Evolutionary conservation across 257 asterid genomes (phyloP), one percentile per base, ranked within the genome.

Genomic region (Paulownia fortunei): DNA sequence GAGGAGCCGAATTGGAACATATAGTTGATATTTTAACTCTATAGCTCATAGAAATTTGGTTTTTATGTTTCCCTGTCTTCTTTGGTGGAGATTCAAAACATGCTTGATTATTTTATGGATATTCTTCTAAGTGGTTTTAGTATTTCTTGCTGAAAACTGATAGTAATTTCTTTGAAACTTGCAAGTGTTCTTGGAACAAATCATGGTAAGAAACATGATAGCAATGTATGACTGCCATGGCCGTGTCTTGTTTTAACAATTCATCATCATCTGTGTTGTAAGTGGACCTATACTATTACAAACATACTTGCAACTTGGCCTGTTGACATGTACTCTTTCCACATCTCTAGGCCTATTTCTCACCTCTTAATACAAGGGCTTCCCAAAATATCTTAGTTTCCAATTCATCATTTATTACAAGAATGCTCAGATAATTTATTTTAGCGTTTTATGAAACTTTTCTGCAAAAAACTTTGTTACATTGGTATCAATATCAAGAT

Each of bases 281-380:
- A 30, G 70, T 65, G 83, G 83, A 80, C 76, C 83, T 24, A 23
- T 79, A 30, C 68, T 69, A 49, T 42, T 46, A 2, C 8, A 42
- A 49, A 19, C 71, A 61, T 32, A 3, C 24, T 62, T 64, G 76
- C 79, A 79, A 66, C 49, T 73, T 80, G 83, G 37, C 66, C 23
- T 21, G 49, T 56, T 12, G 51, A 54, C 37, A 54, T 39, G 39
- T 62, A 63, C 46, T 68, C 54, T n/a, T 55, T 41, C 47, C n/a
- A 13, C 54, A 34, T 42, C n/a, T n/a, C n/a, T 24, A 18, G 9
- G 18, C 19, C 23, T 21, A 47, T 13, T 69, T 30, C 24, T 49
- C 26, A n/a, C 41, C 58, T 47, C 47, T 55, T 30, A 55, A 19
- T 55, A 3, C 5, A 11, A 5, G 8, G 7, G 34, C 15, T 65